phyloP scores from a whole-genome alignment of 1,139 yeast genomes.

The Kodamaea alishanica region DNA sequence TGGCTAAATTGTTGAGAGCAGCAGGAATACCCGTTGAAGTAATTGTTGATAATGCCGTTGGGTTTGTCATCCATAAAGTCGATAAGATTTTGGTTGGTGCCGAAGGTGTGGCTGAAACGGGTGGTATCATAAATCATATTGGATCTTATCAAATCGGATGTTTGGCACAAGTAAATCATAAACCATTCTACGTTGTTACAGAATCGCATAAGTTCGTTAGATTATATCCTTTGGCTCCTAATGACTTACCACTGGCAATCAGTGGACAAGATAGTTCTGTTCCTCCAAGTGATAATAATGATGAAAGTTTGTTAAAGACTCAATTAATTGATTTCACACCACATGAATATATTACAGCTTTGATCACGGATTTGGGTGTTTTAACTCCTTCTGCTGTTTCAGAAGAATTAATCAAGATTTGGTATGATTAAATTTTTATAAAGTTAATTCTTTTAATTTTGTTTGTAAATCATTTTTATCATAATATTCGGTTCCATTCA shows the following conservation, averaged over 20 bases:
- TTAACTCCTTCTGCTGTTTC: slow-evolving; percentile 96
- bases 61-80: slow-evolving; percentile 84
- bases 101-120: slow-evolving; percentile 98
- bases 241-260: slow-evolving; percentile 75
- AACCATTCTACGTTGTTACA: slow-evolving; percentile 91
- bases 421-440: slow-evolving; percentile 65
- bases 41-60: slow-evolving; percentile 88
- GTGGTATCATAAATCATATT: slow-evolving; percentile 94
- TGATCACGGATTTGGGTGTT: slow-evolving; percentile 94
- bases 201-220: slow-evolving; percentile 96
- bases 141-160: slow-evolving; percentile 96
- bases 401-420: slow-evolving; percentile 94
- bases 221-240: slow-evolving; percentile 89
- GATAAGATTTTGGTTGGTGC: slow-evolving; percentile 96
- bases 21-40: slow-evolving; percentile 89
- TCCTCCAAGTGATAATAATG: slow-evolving; percentile 14
- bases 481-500: slow-evolving; percentile 25
- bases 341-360: slow-evolving; percentile 90
- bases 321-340: slow-evolving; percentile 85
- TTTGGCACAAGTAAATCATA: slow-evolving; percentile 82
- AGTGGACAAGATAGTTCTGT: slow-evolving; percentile 18
- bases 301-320: slow-evolving; percentile 27
- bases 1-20: slow-evolving; percentile 66
- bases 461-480: slow-evolving; percentile 38
- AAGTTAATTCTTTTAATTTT: slow-evolving; percentile 19